Conservation (phyloP, 306 rosid species). For the Dryas alaskensis region DNA sequence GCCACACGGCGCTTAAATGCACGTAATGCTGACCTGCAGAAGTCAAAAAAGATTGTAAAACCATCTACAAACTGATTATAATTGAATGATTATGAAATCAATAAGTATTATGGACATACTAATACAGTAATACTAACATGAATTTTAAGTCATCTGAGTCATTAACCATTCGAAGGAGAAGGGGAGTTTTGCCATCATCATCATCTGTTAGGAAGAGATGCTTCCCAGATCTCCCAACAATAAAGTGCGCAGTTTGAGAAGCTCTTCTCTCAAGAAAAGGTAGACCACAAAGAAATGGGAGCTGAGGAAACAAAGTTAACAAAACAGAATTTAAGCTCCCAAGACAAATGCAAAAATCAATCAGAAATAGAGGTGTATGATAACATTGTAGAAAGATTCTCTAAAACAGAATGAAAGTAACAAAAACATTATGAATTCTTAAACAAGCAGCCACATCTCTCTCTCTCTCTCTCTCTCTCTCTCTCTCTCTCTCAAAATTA, state of each 20-base stretch:
- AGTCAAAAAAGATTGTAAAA: constrained; percentile 20
- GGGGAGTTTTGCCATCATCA: constrained; percentile 74
- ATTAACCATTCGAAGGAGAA: constrained; percentile 77
- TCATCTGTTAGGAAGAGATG: constrained; percentile 84
- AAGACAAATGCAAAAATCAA: neutral
- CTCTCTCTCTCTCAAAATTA: neutral
- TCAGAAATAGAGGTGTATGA: neutral
- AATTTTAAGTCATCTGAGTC: constrained; percentile 80
- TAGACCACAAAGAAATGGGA: constrained; percentile 87
- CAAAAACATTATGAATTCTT: neutral
- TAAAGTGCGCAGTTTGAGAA: constrained; percentile 82
- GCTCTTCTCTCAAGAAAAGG: constrained; percentile 94
- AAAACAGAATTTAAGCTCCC: constrained; percentile 13
- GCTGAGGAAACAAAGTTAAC: constrained; percentile 45
- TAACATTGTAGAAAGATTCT: neutral
- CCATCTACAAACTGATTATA: constrained; percentile 15
- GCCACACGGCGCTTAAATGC: constrained; percentile 90
- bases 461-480: too few relatives aligned
- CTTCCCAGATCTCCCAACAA: constrained; percentile 93
- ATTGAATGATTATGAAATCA: constrained; percentile 11
- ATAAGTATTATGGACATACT: constrained; percentile 14
- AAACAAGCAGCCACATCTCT: neutral
- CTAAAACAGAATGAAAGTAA: neutral
- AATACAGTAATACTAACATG: constrained; percentile 54
- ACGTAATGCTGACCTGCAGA: constrained; percentile 74